Evolutionary conservation across 352 stramenopile species (phyloP), one percentile per base, ranked within the genome.

Genomic region (Hyaloperonospora arabidopsidis): DNA sequence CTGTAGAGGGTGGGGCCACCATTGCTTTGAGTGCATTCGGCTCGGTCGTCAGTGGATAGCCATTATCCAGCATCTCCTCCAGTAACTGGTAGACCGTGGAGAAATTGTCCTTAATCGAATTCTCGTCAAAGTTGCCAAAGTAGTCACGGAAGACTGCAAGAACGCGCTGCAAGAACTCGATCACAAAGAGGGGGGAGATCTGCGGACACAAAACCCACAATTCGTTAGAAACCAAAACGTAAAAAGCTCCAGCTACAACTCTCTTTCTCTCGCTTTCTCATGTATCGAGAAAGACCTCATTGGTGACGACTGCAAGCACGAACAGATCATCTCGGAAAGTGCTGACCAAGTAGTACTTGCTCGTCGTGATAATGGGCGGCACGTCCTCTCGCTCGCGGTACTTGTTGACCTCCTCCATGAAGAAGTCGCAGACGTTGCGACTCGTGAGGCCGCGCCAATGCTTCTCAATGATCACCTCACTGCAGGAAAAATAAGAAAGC

Each of bases 21-120:
- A 98, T 98, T 32, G 91, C 90, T 53, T 98, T 98, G 6, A 99
- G 74, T 11, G 94, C 92, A 61, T 99, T 98, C 1, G 94, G 94
- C 76, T 98, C 96, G 0, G 95, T 98, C 1, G 92, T 98, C 17
- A 98, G 59, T 2, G 96, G 95, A 67, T 97, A 98, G 11, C 96
- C 96, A 62, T 98, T 97, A 70, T 98, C 96, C 13, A 98, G 84
- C 95, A 98, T 98, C 74, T 97, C 89, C 54, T 97, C 87, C 23
- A 97, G 68, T n/a, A 97, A 62, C 69, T 97, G 90, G 69, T 98
- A 98, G 17, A 97, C 90, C 0, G 88, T 97, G 6, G 84, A 96
- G 67, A 99, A 98, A 69, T 98, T 98, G 62, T 98, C 94, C 70
- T 98, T 98, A 65, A 99, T 97, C 4, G 93, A 87, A 56, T 84